Evolutionary conservation across 179 eudicot genomes (phyloP), one percentile per base, ranked within the genome.

Genomic region (Silene coronaria): DNA sequence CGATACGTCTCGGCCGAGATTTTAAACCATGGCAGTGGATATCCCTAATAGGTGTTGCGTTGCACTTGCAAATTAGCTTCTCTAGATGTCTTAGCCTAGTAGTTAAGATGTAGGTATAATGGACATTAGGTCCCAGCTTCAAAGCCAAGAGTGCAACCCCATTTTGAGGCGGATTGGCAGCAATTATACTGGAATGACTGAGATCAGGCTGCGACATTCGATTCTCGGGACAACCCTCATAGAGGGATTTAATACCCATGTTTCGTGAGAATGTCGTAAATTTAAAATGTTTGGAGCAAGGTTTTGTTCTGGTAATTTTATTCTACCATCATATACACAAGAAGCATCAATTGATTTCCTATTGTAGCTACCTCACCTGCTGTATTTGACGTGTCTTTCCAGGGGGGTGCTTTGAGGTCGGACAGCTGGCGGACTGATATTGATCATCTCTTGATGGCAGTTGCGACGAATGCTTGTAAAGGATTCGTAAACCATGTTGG

Each of bases 391-490:
- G 70, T 75, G 59, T 83, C 57, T 84, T 26, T 58, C 46, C 84
- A 95, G 99, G 95, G 92, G 60, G 91, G 95, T 79, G 85, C 95
- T 65, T 61, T 88, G 78, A 86, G 84, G 84, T 84, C 91, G 80
- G 90, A 89, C 69, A 82, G 84, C 36, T 89, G 95, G 97, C 86
- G 95, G 68, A 77, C 86, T 77, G 78, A 71, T 67, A 74, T 95
- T 67, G 97, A 92, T 87, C 72, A 53, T 65, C 88, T 88, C 59
- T 75, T 90, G 80, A 76, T 92, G 8, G 77, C 72, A 79, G 85
- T 89, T 24, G 91, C 91, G n/a, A 79, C 85, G 48, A 75, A 86
- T 82, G 91, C 91, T 68, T 89, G 86, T 76, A 81, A 81, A 83
- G 85, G 80, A 28, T 90, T 88, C 76, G 85, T 85, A 85, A 81